phyloP scores from a whole-genome alignment of 2,329 filamentous ascomycete genomes.

The Colletotrichum gloeosporioides region DNA sequence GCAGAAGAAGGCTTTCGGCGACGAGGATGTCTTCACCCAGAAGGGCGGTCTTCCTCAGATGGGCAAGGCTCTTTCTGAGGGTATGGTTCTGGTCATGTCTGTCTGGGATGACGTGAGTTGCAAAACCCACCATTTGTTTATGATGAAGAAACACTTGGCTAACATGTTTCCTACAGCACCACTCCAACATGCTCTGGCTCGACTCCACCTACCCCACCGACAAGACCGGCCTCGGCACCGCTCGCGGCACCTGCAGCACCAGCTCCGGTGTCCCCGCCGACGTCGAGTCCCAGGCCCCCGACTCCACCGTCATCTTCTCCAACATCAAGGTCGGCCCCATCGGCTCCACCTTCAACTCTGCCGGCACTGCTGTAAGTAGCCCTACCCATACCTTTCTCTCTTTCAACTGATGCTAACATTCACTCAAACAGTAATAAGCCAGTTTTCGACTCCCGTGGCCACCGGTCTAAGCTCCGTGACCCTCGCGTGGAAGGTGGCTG shows the following conservation, averaged over 20 bases:
- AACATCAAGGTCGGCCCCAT: constrained; percentile 57
- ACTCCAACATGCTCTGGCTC: constrained; percentile 76
- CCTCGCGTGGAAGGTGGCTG: neutral
- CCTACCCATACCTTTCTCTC: rapidly evolving
- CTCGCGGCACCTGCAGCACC: constrained; percentile 59
- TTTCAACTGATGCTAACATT: neutral
- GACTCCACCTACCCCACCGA: constrained; percentile 68
- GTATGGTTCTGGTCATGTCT: constrained; percentile 56
- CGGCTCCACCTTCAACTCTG: constrained; percentile 51
- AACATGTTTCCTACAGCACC: constrained; percentile 42
- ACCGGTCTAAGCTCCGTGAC: neutral
- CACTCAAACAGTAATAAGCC: neutral
- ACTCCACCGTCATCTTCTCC: constrained; percentile 60
- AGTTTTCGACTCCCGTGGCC: neutral
- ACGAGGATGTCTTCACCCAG: constrained; percentile 55
- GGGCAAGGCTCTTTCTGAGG: constrained; percentile 46
- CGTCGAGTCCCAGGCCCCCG: constrained; percentile 51
- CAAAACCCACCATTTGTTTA: neutral
- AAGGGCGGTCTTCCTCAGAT: constrained; percentile 65
- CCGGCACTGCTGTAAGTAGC: neutral
- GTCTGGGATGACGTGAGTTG: constrained; percentile 61
- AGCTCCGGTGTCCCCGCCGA: constrained; percentile 56
- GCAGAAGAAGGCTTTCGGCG: constrained; percentile 64
- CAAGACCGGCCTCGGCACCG: constrained; percentile 48
- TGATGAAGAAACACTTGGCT: neutral